These are phyloP conservation scores for Ceriops zippeliana DNA, from an alignment of 345 rosid species.

Conservation along the genomic window DNA sequence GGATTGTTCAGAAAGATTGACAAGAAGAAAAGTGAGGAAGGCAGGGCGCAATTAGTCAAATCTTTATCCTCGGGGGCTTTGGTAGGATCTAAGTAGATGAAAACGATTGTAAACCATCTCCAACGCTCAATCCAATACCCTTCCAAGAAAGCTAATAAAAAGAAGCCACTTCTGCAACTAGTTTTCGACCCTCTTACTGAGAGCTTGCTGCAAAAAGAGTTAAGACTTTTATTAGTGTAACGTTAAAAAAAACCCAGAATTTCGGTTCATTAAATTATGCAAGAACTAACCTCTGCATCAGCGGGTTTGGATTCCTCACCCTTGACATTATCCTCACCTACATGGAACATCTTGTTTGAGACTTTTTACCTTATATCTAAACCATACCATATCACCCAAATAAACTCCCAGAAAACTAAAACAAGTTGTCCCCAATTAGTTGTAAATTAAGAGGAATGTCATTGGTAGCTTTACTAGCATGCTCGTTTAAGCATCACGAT, in stretches of 20 bases:
- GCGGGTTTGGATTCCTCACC: slow-evolving; percentile 72
- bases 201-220: slow-evolving; percentile 25
- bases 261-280: neutral
- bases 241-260: neutral
- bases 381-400: neutral
- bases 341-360: slow-evolving; percentile 14
- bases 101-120: slow-evolving; percentile 17
- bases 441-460: neutral
- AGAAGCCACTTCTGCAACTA: slow-evolving; percentile 20
- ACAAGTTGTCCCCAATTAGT: neutral
- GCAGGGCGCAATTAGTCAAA: neutral
- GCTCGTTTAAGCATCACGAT: neutral
- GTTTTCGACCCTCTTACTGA: slow-evolving; percentile 16
- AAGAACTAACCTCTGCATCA: slow-evolving; percentile 51
- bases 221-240: neutral
- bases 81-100: slow-evolving; percentile 16
- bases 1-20: too few species aligned
- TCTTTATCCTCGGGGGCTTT: slow-evolving; percentile 19
- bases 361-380: neutral
- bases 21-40: too few species aligned
- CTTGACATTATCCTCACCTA: slow-evolving; percentile 78
- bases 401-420: neutral
- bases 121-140: slow-evolving; percentile 25
- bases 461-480: neutral
- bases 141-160: slow-evolving; percentile 19